phyloP scores from a whole-genome alignment of 2,329 filamentous ascomycete species.

The Aspergillus vadensis region DNA sequence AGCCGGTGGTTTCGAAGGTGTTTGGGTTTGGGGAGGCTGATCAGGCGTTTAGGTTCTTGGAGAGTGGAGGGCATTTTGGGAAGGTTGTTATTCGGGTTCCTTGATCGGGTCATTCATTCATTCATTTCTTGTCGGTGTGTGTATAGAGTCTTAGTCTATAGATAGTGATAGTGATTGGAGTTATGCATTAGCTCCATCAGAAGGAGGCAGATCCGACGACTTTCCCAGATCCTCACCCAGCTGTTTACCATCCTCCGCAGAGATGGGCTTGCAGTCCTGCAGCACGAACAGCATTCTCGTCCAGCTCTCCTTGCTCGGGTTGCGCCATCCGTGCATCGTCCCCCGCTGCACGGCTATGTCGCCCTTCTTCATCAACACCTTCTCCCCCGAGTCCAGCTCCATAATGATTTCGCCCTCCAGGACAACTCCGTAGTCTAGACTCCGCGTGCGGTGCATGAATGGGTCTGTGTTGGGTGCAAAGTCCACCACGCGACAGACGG shows the following conservation, averaged over 20 bases:
- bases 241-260: constrained; percentile 21
- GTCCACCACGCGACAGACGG: constrained; percentile 52
- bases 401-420: constrained; percentile 58
- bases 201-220: constrained; percentile 1
- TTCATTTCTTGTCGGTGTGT: too few species aligned
- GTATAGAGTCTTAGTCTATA: too few species aligned
- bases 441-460: constrained; percentile 57
- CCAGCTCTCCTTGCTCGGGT: constrained; percentile 52
- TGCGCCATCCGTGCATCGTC: constrained; percentile 59
- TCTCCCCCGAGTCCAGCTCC: constrained; percentile 55
- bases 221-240: constrained; percentile 31
- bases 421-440: constrained; percentile 58
- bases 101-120: background rate
- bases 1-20: constrained; percentile 55
- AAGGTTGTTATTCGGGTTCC: constrained; percentile 57
- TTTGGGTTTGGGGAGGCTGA: constrained; percentile 56
- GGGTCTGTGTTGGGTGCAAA: constrained; percentile 48
- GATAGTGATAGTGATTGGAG: too few species aligned
- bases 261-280: constrained; percentile 30
- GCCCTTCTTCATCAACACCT: constrained; percentile 49
- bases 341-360: constrained; percentile 60
- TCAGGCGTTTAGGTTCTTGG: constrained; percentile 57
- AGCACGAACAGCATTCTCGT: constrained; percentile 47
- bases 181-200: too few species aligned
- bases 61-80: constrained; percentile 56